A percentile compares a stretch with the other conserved stretches of the same genome.
phyloP scores from a whole-genome alignment of 768 basidiomycete genomes.

The Mycena rebaudengoi region DNA sequence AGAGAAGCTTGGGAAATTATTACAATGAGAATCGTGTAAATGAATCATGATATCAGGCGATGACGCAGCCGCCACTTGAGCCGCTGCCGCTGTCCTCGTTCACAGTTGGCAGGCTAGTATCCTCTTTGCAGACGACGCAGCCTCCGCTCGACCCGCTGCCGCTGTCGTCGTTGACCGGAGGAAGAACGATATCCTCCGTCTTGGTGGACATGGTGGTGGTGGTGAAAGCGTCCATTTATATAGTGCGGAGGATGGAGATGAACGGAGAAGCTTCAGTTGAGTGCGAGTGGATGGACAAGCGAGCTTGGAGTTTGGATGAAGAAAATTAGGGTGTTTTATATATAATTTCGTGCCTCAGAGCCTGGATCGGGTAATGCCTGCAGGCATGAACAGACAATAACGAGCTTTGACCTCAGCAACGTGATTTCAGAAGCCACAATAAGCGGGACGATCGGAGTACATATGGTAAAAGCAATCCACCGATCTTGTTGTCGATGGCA shows the following conservation, averaged over 20 bases:
- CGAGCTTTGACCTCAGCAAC: neutral
- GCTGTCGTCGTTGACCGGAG: slow-evolving; percentile 24
- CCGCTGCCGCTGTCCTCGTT: slow-evolving; percentile 17
- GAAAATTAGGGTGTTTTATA: no score
- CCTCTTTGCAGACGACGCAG: slow-evolving; percentile 24
- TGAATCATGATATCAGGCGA: neutral
- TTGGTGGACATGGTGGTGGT: slow-evolving; percentile 17
- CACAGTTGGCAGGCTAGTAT: slow-evolving; percentile 11
- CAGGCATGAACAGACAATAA: slow-evolving; percentile 12
- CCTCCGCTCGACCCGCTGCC: slow-evolving; percentile 15
- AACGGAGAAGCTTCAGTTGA: neutral
- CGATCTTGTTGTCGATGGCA: no score
- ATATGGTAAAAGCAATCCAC: slow-evolving; percentile 4
- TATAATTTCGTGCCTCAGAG: slow-evolving; percentile 4
- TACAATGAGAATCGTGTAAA: neutral
- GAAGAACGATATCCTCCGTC: slow-evolving; percentile 20
- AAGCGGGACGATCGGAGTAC: slow-evolving; percentile 10
- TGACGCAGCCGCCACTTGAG: slow-evolving; percentile 16
- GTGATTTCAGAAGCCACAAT: neutral
- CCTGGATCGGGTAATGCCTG: neutral
- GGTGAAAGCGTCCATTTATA: slow-evolving; percentile 23
- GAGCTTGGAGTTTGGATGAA: slow-evolving; percentile 7
- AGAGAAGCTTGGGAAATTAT: neutral
- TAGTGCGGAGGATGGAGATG: neutral
- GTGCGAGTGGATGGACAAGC: neutral